Percentiles rank a stretch among this genome's conserved stretches.
Evolutionary conservation across 2,329 filamentous ascomycete genomes (phyloP).

Genomic region (Magnaporthales sp.): DNA sequence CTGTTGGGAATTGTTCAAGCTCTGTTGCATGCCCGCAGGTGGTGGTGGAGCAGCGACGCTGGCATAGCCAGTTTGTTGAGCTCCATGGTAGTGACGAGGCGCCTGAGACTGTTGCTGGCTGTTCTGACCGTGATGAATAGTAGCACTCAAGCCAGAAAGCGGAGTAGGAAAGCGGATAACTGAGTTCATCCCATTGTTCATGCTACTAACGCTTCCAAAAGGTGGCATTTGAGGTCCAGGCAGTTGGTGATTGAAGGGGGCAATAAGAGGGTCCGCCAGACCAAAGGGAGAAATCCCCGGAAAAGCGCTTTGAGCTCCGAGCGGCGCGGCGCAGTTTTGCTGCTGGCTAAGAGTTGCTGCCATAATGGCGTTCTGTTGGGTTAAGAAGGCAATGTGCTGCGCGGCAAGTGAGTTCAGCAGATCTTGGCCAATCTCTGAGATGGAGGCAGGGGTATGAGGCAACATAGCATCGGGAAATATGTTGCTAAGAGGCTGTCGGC

Average conservation of each 20-base stretch:
- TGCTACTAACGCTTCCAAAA: background rate
- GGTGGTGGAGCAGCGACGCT: background rate
- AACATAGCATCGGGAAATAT: background rate
- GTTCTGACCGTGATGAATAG: background rate
- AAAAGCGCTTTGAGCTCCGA: background rate
- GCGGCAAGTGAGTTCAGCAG: background rate
- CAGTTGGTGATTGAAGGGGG: background rate
- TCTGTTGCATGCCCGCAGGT: background rate
- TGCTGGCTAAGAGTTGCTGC: background rate
- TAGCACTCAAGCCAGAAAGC: background rate
- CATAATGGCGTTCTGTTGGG: background rate
- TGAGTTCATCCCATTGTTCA: background rate
- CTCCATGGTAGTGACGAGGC: background rate
- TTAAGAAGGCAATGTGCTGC: background rate
- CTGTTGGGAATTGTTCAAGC: background rate
- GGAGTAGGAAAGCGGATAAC: background rate
- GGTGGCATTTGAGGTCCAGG: background rate
- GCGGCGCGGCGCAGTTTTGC: background rate
- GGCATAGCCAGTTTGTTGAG: background rate
- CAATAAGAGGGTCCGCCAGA: background rate
- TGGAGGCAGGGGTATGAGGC: background rate
- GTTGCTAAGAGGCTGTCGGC: background rate
- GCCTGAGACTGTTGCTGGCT: background rate
- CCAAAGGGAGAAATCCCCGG: background rate
- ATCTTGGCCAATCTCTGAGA: background rate